Conservation (phyloP, 2,329 filamentous ascomycete species). For the Tolypocladium ophioglossoides region DNA sequence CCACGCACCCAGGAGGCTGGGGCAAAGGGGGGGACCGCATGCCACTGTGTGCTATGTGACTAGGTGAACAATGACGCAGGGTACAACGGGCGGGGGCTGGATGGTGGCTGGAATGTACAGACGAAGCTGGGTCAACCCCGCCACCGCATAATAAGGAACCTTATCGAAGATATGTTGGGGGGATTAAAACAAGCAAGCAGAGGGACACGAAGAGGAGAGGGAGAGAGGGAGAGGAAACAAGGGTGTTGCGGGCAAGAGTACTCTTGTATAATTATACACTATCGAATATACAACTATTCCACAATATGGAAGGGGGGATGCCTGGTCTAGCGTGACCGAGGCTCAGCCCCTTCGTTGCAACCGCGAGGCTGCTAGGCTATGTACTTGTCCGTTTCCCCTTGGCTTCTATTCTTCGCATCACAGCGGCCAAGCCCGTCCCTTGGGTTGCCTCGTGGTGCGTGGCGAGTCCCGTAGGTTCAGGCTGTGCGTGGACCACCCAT, state of each 20-base stretch:
- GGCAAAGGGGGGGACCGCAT: neutral
- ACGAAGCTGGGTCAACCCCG: neutral
- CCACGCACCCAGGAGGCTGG: neutral
- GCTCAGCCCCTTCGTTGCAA: neutral
- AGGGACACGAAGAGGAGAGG: neutral
- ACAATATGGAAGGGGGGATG: neutral
- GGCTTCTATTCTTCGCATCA: too few species aligned
- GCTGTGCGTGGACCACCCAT: neutral
- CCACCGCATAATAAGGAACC: neutral
- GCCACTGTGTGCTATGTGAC: neutral
- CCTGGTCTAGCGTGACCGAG: neutral
- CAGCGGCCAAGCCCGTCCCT: neutral
- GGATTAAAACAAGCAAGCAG: neutral
- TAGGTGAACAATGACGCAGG: neutral
- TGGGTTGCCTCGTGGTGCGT: neutral
- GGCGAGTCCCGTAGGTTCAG: neutral
- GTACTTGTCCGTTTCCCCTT: neutral
- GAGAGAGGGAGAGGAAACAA: neutral
- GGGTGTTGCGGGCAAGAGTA: constrained; percentile 1
- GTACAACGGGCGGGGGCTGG: neutral
- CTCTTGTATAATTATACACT: constrained; percentile 12
- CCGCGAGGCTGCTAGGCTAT: neutral
- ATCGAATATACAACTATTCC: constrained; percentile 12
- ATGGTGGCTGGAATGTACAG: neutral
- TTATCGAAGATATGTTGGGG: too few species aligned